Evolutionary conservation across 2,329 filamentous ascomycete species (phyloP), one percentile per base, ranked within the genome.

Genomic region (Clonostachys rhizophaga): DNA sequence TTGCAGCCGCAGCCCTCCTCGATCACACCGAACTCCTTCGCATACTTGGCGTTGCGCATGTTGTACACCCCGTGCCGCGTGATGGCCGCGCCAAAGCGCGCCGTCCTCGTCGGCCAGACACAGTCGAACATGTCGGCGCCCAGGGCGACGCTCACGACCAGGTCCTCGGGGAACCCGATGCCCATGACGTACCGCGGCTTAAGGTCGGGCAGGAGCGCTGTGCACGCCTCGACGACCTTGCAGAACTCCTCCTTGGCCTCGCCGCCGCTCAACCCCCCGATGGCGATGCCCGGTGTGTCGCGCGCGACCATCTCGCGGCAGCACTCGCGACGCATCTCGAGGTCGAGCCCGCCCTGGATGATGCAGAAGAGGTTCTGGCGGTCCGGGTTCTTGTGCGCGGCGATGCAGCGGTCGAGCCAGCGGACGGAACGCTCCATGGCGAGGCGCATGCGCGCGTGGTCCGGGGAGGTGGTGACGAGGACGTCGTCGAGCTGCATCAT

Each of bases 111-210:
- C 2, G 94, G 95, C 94, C 94, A 99, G 7, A 99, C 94, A 62
- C 95, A 99, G 69, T 99, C 94, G 63, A 99, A 99, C 94, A 99
- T 99, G 68, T 99, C 94, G 43, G 94, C 94, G 5, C 94, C 94
- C 1, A 99, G 77, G 2, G 94, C 94, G 5, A 96, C 85, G 46
- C 90, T 95, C 37, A 99, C 91, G 3, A 99, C 81, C 47, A 99
- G 75, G 61, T 99, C 94, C 70, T 97, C 94, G 2, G 94, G 94
- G 65, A 96, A 99, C 12, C 94, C 91, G 55, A 99, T 94, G 16
- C 94, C 94, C 95, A 99, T 99, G 48, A 99, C 92, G 69, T 99
- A 99, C 63, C 94, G 81, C n/a, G 94, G 94, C 68, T 99, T 99
- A 51, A 88, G 74, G 49, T 92, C 86, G 0, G 95, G 95, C 16